Percentiles rank a stretch among this genome's conserved stretches.
Conservation (phyloP, 1,284 basidiomycete species). For the Stygiomarasmius scandens region DNA sequence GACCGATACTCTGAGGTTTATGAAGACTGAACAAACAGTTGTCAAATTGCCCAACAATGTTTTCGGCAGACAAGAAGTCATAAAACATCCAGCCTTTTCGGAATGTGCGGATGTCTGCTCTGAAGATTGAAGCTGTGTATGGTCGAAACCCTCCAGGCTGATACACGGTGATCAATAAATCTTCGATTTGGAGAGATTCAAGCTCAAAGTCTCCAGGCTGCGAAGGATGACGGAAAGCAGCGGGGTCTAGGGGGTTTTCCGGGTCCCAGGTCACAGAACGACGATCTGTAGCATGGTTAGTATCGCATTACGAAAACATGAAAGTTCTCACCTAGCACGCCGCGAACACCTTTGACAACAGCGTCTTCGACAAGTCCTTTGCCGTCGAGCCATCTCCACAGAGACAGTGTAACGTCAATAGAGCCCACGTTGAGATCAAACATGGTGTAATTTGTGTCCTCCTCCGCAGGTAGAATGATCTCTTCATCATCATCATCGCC, state of each 20-base stretch:
- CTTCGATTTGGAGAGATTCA: constrained; percentile 87
- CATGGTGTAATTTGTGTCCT: constrained; percentile 78
- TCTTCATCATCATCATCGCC: constrained; percentile 59
- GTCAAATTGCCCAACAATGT: constrained; percentile 96
- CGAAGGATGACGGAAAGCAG: constrained; percentile 75
- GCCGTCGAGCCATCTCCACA: constrained; percentile 93
- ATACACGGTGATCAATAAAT: constrained; percentile 92
- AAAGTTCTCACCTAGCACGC: constrained; percentile 73
- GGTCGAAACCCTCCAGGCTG: constrained; percentile 94
- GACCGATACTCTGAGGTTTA: constrained; percentile 93
- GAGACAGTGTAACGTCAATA: constrained; percentile 94
- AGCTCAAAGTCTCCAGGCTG: constrained; percentile 91
- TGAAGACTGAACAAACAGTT: constrained; percentile 98
- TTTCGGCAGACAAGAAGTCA: constrained; percentile 89
- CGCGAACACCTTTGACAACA: constrained; percentile 91
- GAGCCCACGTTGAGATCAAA: constrained; percentile 93
- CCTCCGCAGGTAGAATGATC: constrained; percentile 29
- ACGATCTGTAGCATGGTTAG: constrained; percentile 61
- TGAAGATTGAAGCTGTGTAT: constrained; percentile 94
- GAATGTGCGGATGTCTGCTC: constrained; percentile 84
- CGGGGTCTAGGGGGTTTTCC: constrained; percentile 76
- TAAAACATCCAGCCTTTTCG: constrained; percentile 97
- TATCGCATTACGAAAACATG: neutral
- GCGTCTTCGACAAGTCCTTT: constrained; percentile 93
- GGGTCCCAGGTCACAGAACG: constrained; percentile 90